phyloP scores from a whole-genome alignment of 2,329 filamentous ascomycete species.

The Aspergillus fructus region DNA sequence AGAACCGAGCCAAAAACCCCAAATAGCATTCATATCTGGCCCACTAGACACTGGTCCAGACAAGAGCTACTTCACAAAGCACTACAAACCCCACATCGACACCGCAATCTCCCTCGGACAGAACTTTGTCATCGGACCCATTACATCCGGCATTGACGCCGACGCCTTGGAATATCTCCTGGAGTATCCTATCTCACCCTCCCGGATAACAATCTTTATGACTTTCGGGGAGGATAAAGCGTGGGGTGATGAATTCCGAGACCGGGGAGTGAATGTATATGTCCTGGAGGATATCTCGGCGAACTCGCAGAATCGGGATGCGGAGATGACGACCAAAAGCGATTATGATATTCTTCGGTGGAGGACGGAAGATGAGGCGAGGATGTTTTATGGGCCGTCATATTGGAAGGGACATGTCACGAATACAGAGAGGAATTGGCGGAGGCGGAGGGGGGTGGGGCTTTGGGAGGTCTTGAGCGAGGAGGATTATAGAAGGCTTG shows the following conservation, averaged over 20 bases:
- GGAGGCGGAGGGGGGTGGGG: slow-evolving; percentile 25
- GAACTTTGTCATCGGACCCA: slow-evolving; percentile 25
- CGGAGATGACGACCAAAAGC: slow-evolving; percentile 31
- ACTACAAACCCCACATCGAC: slow-evolving; percentile 28
- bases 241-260: slow-evolving; percentile 18
- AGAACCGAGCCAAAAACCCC: background rate
- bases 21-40: slow-evolving; percentile 34
- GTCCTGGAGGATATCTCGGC: slow-evolving; percentile 13
- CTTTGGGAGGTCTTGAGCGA: background rate
- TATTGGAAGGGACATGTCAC: slow-evolving; percentile 29
- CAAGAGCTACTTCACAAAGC: slow-evolving; percentile 26
- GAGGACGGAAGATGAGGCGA: slow-evolving; percentile 26
- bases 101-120: slow-evolving; percentile 19
- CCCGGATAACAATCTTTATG: slow-evolving; percentile 25
- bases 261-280: slow-evolving; percentile 14
- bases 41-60: slow-evolving; percentile 28
- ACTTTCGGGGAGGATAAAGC: slow-evolving; percentile 23
- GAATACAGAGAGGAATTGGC: slow-evolving; percentile 39
- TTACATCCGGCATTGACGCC: slow-evolving; percentile 25
- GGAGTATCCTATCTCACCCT: slow-evolving; percentile 17
- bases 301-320: slow-evolving; percentile 30
- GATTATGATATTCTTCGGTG: slow-evolving; percentile 37
- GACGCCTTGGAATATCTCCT: slow-evolving; percentile 31
- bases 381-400: slow-evolving; percentile 24
- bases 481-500: no score